Percentiles rank a stretch among this genome's conserved stretches.
These are phyloP conservation scores for Phlyctochytrium arcticum DNA, from an alignment of 192 early-diverging fungal genomes.

Conservation along the genomic window DNA sequence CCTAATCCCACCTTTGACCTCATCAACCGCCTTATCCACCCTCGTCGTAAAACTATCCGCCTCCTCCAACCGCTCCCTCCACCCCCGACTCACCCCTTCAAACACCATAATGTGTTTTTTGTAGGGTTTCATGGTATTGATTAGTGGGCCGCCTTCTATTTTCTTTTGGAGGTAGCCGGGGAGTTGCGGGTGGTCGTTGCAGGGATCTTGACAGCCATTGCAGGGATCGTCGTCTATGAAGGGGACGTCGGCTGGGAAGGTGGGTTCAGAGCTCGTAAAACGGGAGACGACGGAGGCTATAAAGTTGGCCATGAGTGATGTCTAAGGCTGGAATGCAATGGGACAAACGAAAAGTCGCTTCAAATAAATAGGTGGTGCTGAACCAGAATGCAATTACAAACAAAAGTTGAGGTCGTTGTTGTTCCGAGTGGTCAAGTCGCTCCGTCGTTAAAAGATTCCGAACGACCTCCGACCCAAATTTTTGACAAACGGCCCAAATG, in stretches of 20 bases:
- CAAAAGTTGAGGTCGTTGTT: no score
- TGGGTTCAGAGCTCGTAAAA: neutral
- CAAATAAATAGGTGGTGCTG: no score
- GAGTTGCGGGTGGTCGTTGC: constrained; percentile 33
- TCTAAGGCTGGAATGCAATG: no score
- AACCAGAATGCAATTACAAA: no score
- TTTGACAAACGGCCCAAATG: no score
- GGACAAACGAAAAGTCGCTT: no score
- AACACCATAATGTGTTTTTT: constrained; percentile 39
- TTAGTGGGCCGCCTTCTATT: constrained; percentile 31
- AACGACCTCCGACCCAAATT: no score
- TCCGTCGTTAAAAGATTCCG: no score
- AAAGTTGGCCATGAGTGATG: neutral
- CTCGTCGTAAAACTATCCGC: neutral
- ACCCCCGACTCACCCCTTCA: constrained; percentile 20
- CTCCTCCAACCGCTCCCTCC: constrained; percentile 38
- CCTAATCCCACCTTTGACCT: constrained; percentile 1
- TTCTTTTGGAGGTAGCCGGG: constrained; percentile 36
- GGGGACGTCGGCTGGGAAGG: constrained; percentile 3
- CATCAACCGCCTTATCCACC: neutral
- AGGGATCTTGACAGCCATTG: constrained; percentile 32
- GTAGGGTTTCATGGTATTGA: constrained; percentile 45
- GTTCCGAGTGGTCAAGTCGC: no score
- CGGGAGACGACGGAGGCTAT: neutral
- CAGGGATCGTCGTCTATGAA: constrained; percentile 45